A percentile compares a stretch with the other conserved stretches of the same genome.
These are phyloP conservation scores for Parietichytrium sp. DNA, from an alignment of 108 stramenopile genomes.

Conservation along the genomic window DNA sequence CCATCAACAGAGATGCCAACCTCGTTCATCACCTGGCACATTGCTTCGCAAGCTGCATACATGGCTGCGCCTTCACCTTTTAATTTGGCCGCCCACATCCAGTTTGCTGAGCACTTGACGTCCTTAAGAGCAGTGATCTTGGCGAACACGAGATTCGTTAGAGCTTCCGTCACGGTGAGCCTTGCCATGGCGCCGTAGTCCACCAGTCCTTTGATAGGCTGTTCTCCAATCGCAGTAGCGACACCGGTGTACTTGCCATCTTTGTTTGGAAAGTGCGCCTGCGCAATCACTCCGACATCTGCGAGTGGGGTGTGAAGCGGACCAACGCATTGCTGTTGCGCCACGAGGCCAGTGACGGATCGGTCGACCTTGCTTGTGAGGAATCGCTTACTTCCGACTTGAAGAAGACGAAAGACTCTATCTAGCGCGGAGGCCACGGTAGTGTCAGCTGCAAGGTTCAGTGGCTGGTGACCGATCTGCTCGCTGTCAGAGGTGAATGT, in stretches of 20 bases:
- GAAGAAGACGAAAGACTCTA: slow-evolving; percentile 85
- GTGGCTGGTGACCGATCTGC: slow-evolving; percentile 57
- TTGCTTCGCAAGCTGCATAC: slow-evolving; percentile 93
- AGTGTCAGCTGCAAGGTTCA: slow-evolving; percentile 67
- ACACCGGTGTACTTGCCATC: slow-evolving; percentile 73
- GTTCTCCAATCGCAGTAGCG: slow-evolving; percentile 93
- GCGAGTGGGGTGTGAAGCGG: slow-evolving; percentile 93
- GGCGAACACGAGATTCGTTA: slow-evolving; percentile 98
- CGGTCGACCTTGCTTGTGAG: slow-evolving; percentile 98
- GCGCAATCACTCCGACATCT: slow-evolving; percentile 90
- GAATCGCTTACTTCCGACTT: slow-evolving; percentile 97
- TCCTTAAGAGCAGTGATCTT: slow-evolving; percentile 84
- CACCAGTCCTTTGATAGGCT: slow-evolving; percentile 92
- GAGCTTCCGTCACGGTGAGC: slow-evolving; percentile 92
- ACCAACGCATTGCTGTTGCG: slow-evolving; percentile 99
- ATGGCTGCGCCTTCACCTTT: slow-evolving; percentile 94
- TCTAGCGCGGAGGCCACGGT: slow-evolving; percentile 64
- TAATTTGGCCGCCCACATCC: slow-evolving; percentile 99
- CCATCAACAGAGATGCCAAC: slow-evolving; percentile 94
- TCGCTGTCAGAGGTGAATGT: slow-evolving; percentile 66
- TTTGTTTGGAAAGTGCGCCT: slow-evolving; percentile 79
- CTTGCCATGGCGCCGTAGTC: slow-evolving; percentile 89
- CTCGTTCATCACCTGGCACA: slow-evolving; percentile 79
- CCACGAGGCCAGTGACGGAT: slow-evolving; percentile 94
- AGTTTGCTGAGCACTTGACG: slow-evolving; percentile 93